Percentiles rank a stretch among this genome's conserved stretches.
These are phyloP conservation scores for Ceratobasidium sp. DNA, from an alignment of 1,284 basidiomycete genomes.

Conservation along the genomic window DNA sequence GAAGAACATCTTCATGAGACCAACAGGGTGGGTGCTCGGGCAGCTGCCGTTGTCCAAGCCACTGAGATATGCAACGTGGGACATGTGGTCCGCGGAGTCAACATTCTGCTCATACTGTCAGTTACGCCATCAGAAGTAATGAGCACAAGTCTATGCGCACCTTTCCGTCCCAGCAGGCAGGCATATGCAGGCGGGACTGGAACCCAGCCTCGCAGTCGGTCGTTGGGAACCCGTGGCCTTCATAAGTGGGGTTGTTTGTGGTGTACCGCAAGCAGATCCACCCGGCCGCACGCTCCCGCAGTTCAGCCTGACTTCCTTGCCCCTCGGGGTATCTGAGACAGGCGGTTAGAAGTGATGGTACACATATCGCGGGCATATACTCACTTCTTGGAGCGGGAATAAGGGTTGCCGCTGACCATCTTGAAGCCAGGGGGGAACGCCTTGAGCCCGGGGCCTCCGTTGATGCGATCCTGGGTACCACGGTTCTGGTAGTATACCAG, in stretches of 20 bases:
- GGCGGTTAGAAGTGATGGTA: too few species aligned
- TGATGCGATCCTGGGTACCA: conserved; percentile 1
- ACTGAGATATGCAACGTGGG: conserved; percentile 58
- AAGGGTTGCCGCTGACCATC: conserved; percentile 62
- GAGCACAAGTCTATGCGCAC: too few species aligned
- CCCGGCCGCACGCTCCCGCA: conserved; percentile 60
- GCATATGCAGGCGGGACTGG: conserved; percentile 54
- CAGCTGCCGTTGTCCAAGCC: conserved; percentile 64
- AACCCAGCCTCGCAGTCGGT: conserved; percentile 62
- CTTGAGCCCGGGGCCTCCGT: conserved; percentile 54
- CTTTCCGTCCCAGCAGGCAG: conserved; percentile 67
- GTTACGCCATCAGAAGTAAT: too few species aligned
- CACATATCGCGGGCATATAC: too few species aligned
- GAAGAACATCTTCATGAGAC: conserved; percentile 65
- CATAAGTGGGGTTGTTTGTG: conserved; percentile 52
- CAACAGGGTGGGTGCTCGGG: conserved; percentile 62
- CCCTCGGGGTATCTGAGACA: conserved; percentile 8
- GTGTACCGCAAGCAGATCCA: conserved; percentile 62
- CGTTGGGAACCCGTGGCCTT: conserved; percentile 58
- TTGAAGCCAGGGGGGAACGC: conserved; percentile 58
- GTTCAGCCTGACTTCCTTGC: conserved; percentile 51
- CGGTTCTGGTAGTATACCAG: conserved; percentile 46
- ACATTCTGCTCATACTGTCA: too few species aligned
- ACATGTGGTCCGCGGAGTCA: conserved; percentile 54
- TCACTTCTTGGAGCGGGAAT: conserved; percentile 33